Conservation (phyloP, 1,284 basidiomycete genomes). For the Puccinia polysora region DNA sequence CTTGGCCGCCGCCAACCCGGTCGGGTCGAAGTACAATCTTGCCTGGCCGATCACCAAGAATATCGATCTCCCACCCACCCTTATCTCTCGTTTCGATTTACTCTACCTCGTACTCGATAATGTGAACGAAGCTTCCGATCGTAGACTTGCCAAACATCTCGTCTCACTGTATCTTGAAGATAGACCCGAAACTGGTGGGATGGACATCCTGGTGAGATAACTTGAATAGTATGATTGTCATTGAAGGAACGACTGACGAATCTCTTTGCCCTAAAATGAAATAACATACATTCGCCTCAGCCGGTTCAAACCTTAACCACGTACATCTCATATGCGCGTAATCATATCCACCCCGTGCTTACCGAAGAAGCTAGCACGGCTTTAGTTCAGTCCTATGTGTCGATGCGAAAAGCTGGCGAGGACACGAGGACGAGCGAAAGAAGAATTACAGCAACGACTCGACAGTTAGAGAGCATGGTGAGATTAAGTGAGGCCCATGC, state of each 20-base stretch:
- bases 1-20: constrained; percentile 92
- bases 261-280: neutral
- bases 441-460: constrained; percentile 94
- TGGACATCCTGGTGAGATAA: constrained; percentile 70
- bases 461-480: constrained; percentile 96
- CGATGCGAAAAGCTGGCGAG: constrained; percentile 83
- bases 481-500: constrained; percentile 95
- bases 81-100: constrained; percentile 95
- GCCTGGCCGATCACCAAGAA: constrained; percentile 55
- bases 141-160: constrained; percentile 85
- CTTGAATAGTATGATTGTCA: neutral
- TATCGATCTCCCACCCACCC: constrained; percentile 80
- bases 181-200: constrained; percentile 63
- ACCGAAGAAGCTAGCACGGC: constrained; percentile 78
- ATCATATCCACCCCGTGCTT: constrained; percentile 81
- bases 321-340: constrained; percentile 88
- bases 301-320: constrained; percentile 82
- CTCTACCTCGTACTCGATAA: constrained; percentile 93
- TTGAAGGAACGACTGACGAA: neutral
- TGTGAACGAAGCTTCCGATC: constrained; percentile 74
- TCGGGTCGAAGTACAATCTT: constrained; percentile 86
- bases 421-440: constrained; percentile 82
- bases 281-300: constrained; percentile 55
- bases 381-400: constrained; percentile 83
- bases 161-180: constrained; percentile 93